Evolutionary conservation across 257 asterid species (phyloP).

Genomic region (Solanum rostratum): DNA sequence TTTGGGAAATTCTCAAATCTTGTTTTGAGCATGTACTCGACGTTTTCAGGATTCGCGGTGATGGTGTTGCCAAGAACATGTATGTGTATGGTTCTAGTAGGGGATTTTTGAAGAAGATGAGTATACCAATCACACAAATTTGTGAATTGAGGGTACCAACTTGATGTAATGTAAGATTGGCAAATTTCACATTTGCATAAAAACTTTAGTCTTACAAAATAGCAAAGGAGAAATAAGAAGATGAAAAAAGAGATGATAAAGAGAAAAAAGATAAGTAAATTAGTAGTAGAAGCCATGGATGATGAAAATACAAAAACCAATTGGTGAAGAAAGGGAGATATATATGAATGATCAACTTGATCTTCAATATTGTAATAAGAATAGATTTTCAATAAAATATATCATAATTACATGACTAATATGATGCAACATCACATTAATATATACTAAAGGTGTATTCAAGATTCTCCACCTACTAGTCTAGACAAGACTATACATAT

Average conservation of each 20-base stretch:
- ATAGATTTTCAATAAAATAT: background rate
- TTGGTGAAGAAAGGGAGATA: background rate
- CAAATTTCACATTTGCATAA: conserved; percentile 54
- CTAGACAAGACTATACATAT: background rate
- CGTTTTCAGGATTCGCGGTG: conserved; percentile 30
- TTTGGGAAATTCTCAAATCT: conserved; percentile 31
- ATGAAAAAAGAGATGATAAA: background rate
- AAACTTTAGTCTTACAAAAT: conserved; percentile 1
- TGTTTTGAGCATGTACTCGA: conserved; percentile 31
- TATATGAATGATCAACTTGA: background rate
- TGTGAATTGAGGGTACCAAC: conserved; percentile 30
- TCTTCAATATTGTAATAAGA: background rate
- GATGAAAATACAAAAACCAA: background rate
- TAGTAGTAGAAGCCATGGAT: background rate
- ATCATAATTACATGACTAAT: background rate
- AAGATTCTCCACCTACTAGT: background rate
- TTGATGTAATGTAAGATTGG: conserved; percentile 24
- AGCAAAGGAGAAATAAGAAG: conserved; percentile 6
- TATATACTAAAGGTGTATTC: background rate
- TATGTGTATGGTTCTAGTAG: conserved; percentile 40
- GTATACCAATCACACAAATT: conserved; percentile 80
- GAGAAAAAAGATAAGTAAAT: background rate
- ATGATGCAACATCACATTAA: background rate
- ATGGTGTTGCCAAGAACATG: conserved; percentile 58
- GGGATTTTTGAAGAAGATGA: conserved; percentile 43